Percentiles rank a stretch among this genome's conserved stretches.
These are phyloP conservation scores for Camellia oleifera DNA, from an alignment of 179 eudicot genomes.

Conservation along the genomic window DNA sequence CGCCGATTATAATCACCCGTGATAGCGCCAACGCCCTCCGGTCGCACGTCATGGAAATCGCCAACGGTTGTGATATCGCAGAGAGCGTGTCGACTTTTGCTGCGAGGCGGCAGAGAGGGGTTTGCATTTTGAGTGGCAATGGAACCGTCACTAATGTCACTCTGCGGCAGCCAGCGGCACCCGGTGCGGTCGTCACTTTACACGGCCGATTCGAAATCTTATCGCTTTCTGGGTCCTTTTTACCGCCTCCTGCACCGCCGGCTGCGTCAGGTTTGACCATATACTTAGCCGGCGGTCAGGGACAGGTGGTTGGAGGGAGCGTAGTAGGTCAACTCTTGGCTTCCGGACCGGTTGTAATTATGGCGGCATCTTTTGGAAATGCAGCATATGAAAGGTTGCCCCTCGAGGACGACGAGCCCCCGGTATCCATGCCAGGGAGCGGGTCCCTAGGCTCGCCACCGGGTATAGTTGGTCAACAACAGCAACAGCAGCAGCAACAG, in stretches of 20 bases:
- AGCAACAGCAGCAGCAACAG: slow-evolving; percentile 8
- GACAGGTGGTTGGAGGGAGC: slow-evolving; percentile 89
- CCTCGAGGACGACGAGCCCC: slow-evolving; percentile 67
- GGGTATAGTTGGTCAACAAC: slow-evolving; percentile 23
- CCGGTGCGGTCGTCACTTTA: slow-evolving; percentile 67
- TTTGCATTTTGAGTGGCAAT: slow-evolving; percentile 66
- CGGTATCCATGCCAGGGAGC: slow-evolving; percentile 21
- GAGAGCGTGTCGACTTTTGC: slow-evolving; percentile 70
- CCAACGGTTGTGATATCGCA: slow-evolving; percentile 63
- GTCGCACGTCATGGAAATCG: slow-evolving; percentile 88
- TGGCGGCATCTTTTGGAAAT: slow-evolving; percentile 92
- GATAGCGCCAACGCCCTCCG: slow-evolving; percentile 87
- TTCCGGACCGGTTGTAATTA: slow-evolving; percentile 78
- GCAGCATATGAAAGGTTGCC: slow-evolving; percentile 95
- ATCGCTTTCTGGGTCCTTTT: slow-evolving; percentile 66
- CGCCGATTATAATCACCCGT: slow-evolving; percentile 81
- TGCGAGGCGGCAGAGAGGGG: slow-evolving; percentile 63
- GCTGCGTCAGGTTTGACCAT: slow-evolving; percentile 75
- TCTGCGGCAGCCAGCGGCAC: slow-evolving; percentile 62
- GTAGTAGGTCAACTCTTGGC: slow-evolving; percentile 80
- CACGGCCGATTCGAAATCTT: slow-evolving; percentile 87
- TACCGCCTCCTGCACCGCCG: slow-evolving; percentile 92
- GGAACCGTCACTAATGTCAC: slow-evolving; percentile 82
- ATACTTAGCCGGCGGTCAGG: slow-evolving; percentile 88
- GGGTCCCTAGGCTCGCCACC: slow-evolving; percentile 43